Conservation (phyloP, 805 yeast species). For the Saturnispora gosingensis region DNA sequence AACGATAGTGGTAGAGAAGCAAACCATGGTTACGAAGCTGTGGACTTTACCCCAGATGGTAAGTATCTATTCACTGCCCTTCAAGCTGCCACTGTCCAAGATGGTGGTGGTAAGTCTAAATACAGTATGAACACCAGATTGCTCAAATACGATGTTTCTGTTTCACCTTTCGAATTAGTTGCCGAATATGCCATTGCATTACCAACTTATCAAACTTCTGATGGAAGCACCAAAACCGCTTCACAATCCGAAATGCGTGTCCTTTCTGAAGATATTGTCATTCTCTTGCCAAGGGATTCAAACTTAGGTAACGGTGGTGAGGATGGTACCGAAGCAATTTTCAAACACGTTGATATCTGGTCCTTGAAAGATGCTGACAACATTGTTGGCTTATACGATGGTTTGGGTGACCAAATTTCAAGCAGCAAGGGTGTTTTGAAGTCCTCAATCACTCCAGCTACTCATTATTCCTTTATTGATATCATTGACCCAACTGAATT, state of each 20-base stretch:
- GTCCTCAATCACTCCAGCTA: conserved; percentile 20
- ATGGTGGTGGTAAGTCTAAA: conserved; percentile 23
- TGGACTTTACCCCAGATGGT: conserved; percentile 27
- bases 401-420: conserved; percentile 19
- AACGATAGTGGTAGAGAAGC: conserved; percentile 22
- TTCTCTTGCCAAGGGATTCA: conserved; percentile 26
- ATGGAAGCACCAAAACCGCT: conserved; percentile 21
- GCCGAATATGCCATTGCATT: conserved; percentile 25
- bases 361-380: conserved; percentile 23
- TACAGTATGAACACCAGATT: conserved; percentile 18
- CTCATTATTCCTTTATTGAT: conserved; percentile 22
- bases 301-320: conserved; percentile 19
- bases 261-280: conserved; percentile 21
- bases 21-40: conserved; percentile 28
- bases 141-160: conserved; percentile 22
- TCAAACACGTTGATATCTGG: conserved; percentile 24
- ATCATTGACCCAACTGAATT: conserved; percentile 21
- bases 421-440: conserved; percentile 17
- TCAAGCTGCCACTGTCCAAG: conserved; percentile 27
- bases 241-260: conserved; percentile 27
- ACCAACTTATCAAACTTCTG: conserved; percentile 18
- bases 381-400: conserved; percentile 24
- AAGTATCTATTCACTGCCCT: conserved; percentile 18
- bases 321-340: conserved; percentile 19
- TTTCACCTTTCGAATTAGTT: conserved; percentile 14